These are phyloP conservation scores for Sclerospora graminicola DNA, from an alignment of 352 stramenopile genomes.

Conservation along the genomic window DNA sequence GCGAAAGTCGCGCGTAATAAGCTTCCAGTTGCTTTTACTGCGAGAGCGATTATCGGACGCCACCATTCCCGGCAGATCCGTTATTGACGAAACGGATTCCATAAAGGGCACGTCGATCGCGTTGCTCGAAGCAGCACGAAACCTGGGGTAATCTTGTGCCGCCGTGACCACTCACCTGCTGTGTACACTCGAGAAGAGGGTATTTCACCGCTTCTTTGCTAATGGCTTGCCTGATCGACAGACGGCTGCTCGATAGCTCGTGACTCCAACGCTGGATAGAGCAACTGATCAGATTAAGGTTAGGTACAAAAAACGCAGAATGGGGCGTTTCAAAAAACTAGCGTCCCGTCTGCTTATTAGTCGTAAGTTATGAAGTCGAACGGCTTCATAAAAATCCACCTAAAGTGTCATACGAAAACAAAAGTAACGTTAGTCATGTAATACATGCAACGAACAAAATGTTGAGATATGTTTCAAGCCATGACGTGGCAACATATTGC, in stretches of 20 bases:
- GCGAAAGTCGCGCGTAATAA: slow-evolving; percentile 15
- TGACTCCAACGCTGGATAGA: too few relatives aligned
- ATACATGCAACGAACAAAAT: too few relatives aligned
- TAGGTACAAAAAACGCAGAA: too few relatives aligned
- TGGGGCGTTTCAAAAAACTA: too few relatives aligned
- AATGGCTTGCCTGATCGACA: slow-evolving; percentile 14
- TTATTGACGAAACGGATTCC: slow-evolving; percentile 18
- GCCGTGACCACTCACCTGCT: slow-evolving; percentile 7
- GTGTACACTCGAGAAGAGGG: slow-evolving; percentile 11
- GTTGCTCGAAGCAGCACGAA: slow-evolving; percentile 17
- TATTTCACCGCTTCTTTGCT: slow-evolving; percentile 18
- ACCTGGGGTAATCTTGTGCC: not conserved
- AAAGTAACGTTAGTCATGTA: too few relatives aligned
- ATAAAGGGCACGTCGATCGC: slow-evolving; percentile 27
- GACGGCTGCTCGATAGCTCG: not conserved
- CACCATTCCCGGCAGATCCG: slow-evolving; percentile 8
- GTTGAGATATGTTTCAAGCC: too few relatives aligned
- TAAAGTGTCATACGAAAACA: too few relatives aligned
- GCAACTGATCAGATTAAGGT: too few relatives aligned
- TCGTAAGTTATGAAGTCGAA: too few relatives aligned
- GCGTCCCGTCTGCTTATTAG: too few relatives aligned
- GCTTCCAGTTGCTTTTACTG: slow-evolving; percentile 11
- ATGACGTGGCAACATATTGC: too few relatives aligned
- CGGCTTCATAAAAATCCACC: too few relatives aligned
- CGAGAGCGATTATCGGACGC: not conserved